Evolutionary conservation across 345 rosid genomes (phyloP).

Genomic region (Lepidium sativum): DNA sequence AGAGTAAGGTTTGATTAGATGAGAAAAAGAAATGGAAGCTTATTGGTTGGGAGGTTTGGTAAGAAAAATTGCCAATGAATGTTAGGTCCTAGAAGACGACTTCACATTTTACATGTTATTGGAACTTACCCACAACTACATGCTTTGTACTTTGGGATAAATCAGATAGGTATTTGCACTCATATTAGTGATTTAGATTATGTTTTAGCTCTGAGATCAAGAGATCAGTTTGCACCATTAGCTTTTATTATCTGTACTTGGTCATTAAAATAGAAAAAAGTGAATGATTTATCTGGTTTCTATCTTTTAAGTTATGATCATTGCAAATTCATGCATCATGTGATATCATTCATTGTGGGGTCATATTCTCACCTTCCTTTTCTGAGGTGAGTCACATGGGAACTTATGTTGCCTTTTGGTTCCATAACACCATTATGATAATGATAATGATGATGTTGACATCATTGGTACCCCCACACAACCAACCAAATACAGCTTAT

Average conservation of each 20-base stretch:
- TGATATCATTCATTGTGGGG: constrained; percentile 16
- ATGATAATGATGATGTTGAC: constrained; percentile 13
- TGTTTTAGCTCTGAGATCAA: background rate
- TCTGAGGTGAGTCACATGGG: constrained; percentile 21
- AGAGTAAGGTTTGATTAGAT: background rate
- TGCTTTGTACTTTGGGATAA: background rate
- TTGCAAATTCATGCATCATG: background rate
- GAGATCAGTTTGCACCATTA: background rate
- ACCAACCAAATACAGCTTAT: constrained; percentile 22
- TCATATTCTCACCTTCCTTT: constrained; percentile 3
- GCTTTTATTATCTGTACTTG: background rate
- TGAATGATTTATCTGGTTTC: background rate
- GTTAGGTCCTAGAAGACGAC: background rate
- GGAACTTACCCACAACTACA: background rate
- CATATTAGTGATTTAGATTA: background rate
- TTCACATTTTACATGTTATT: background rate
- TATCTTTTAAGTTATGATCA: background rate
- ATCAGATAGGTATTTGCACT: background rate
- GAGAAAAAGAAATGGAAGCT: background rate
- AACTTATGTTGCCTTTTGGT: constrained; percentile 12
- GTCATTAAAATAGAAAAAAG: too few relatives aligned
- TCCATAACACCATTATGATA: constrained; percentile 7
- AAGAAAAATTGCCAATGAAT: background rate
- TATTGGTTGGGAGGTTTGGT: background rate
- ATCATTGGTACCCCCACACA: constrained; percentile 12